These are phyloP conservation scores for Suhomyces bolitotheri DNA, from an alignment of 1,139 yeast genomes.

Conservation along the genomic window DNA sequence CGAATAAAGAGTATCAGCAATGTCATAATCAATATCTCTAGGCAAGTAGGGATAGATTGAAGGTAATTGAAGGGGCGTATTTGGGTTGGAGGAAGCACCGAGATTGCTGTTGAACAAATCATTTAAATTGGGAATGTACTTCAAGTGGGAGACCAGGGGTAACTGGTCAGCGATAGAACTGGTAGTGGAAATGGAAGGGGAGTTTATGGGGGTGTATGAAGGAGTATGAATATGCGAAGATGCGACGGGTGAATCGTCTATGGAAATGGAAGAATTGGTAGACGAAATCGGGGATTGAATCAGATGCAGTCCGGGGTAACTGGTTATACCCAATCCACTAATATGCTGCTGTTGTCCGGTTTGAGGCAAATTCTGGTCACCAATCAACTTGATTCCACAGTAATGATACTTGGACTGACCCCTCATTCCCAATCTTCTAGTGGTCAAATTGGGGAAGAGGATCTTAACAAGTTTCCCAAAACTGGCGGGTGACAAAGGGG, in stretches of 20 bases:
- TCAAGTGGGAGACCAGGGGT: slow-evolving; percentile 27
- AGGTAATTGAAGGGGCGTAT: slow-evolving; percentile 47
- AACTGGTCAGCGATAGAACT: slow-evolving; percentile 18
- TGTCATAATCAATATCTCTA: slow-evolving; percentile 53
- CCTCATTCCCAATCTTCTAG: slow-evolving; percentile 83
- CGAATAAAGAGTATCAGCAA: slow-evolving; percentile 60
- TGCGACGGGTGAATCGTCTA: slow-evolving; percentile 18
- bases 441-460: slow-evolving; percentile 71
- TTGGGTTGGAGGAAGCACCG: slow-evolving; percentile 20
- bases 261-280: slow-evolving; percentile 17
- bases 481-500: slow-evolving; percentile 83
- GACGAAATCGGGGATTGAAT: slow-evolving; percentile 30
- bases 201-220: slow-evolving; percentile 20
- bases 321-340: slow-evolving; percentile 13
- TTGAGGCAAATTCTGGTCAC: slow-evolving; percentile 36
- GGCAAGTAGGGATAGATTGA: slow-evolving; percentile 54
- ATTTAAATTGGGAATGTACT: slow-evolving; percentile 41
- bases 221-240: slow-evolving; percentile 18
- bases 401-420: slow-evolving; percentile 91
- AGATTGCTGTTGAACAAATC: slow-evolving; percentile 25
- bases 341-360: slow-evolving; percentile 14
- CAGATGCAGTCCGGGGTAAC: slow-evolving; percentile 11
- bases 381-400: slow-evolving; percentile 73
- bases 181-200: slow-evolving; percentile 19
- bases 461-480: slow-evolving; percentile 81